Evolutionary conservation across 257 asterid genomes (phyloP).

Genomic region (Nemophila menziesii): DNA sequence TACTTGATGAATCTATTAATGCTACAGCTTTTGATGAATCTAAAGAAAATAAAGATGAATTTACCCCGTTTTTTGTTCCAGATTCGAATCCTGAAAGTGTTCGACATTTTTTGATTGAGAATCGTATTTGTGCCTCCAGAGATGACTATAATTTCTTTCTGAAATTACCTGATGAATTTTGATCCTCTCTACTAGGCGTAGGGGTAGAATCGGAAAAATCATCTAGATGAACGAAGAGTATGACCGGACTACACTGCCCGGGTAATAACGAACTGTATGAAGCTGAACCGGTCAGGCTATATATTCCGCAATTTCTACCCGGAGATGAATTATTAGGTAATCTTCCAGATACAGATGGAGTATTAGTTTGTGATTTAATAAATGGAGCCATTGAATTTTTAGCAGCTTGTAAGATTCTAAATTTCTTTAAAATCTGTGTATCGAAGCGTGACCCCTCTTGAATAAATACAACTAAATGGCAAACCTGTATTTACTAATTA

Average conservation of each 20-base stretch:
- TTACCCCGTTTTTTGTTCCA: conserved; percentile 46
- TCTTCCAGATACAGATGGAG: conserved; percentile 32
- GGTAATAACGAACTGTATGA: conserved; percentile 71
- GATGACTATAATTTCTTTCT: conserved; percentile 85
- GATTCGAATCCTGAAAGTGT: conserved; percentile 63
- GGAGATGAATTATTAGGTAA: conserved; percentile 55
- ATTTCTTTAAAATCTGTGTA: conserved; percentile 51
- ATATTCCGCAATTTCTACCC: conserved; percentile 48
- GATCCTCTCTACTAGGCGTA: conserved; percentile 40
- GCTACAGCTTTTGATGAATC: conserved; percentile 80
- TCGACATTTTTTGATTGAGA: conserved; percentile 77
- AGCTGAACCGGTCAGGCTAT: conserved; percentile 55
- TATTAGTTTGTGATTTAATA: conserved; percentile 38
- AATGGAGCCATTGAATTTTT: conserved; percentile 55
- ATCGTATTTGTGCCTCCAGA: conserved; percentile 94
- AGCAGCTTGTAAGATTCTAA: conserved; percentile 79
- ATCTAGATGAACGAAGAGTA: conserved; percentile 72
- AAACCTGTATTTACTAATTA: conserved; percentile 85
- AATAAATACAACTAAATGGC: conserved; percentile 63
- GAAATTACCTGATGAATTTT: conserved; percentile 58
- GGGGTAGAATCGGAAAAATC: conserved; percentile 52
- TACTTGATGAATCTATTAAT: conserved; percentile 52
- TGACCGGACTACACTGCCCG: conserved; percentile 85
- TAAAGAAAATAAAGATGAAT: conserved; percentile 63
- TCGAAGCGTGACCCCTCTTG: conserved; percentile 91